Conservation (phyloP, 2,329 filamentous ascomycete genomes). For the Dactylellina sp. region DNA sequence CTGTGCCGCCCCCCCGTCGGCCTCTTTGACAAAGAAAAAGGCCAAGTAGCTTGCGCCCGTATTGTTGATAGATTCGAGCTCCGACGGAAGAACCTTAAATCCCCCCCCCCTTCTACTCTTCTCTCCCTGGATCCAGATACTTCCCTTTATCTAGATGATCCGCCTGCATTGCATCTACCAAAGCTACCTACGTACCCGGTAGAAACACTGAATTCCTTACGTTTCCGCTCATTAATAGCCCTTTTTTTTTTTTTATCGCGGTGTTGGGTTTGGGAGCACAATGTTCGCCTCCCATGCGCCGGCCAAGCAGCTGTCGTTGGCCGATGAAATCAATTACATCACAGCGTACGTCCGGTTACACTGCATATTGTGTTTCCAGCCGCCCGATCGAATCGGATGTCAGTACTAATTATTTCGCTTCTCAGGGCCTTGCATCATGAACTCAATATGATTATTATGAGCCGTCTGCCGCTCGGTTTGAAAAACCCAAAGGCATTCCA, state of each 20-base stretch:
- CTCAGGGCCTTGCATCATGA: conserved; percentile 51
- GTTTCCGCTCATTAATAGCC: conserved; percentile 2
- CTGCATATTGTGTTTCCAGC: neutral
- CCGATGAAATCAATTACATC: conserved; percentile 54
- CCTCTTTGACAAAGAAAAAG: too few relatives aligned
- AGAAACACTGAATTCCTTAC: neutral
- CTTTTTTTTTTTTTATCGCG: neutral
- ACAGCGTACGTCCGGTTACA: conserved; percentile 46
- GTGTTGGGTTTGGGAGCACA: neutral
- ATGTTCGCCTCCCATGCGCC: conserved; percentile 27
- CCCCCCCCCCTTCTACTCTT: conserved; percentile 1
- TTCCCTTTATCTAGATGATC: conserved; percentile 29
- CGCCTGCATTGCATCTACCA: conserved; percentile 6
- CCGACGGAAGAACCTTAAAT: conserved; percentile 24
- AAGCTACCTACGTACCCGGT: conserved; percentile 8
- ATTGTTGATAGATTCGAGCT: too few relatives aligned
- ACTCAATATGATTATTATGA: conserved; percentile 56
- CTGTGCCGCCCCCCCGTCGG: conserved; percentile 30
- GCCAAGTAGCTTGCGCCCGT: too few relatives aligned
- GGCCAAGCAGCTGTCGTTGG: conserved; percentile 44
- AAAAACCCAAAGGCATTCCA: conserved; percentile 55
- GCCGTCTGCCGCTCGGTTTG: conserved; percentile 51
- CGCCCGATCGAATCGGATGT: neutral
- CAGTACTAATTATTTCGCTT: neutral
- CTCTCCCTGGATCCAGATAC: conserved; percentile 6